Base-by-base conservation (phyloP, 257 asterid genomes). In the Coffea eugenioides region DNA sequence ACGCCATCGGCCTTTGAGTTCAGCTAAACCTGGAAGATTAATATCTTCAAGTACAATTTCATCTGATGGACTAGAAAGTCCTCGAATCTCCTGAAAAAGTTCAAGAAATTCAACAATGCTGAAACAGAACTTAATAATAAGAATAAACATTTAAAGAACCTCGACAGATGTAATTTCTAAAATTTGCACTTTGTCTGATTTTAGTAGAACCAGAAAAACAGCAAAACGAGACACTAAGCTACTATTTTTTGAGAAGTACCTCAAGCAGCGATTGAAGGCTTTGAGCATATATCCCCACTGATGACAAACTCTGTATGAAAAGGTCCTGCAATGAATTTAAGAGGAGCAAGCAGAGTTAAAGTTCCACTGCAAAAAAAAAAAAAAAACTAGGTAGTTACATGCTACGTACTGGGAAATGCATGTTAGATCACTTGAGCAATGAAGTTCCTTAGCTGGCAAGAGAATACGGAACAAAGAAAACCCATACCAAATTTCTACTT, bases 21-120 rank as follows among this genome's bases (percentile, higher is more conserved):
- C 99, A 49, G 94, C 97, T 84, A 96, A 90, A 86, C 98, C 99
- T 76, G 99, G 99, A 90, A 96, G 98, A 81, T 88, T 88, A 81
- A 86, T 79, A 83, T 96, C 97, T 67, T 94, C 99, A 82, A 88
- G 92, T 78, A 92, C 90, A 79, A 96, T 90, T 93, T 96, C 97
- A 88, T 91, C 82, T n/a, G 95, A 82, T 68, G 89, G 79, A 73
- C 91, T 86, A 87, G 85, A 90, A 88, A 90, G 97, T 68, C 94
- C 98, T 34, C 93, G 96, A 69, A 96, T 82, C 88, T 96, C 98
- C 99, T 96, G 61, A 69, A 85, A 85, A 57, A 82, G 48, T 82
- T 83, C 25, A 76, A 68, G 48, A 31, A 80, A 80, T 70, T 15
- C 76, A 69, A 80, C 49, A 80, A 75, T 67, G 76, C 41, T 46